Conservation (phyloP, 306 rosid genomes). For the Cicer yamashitae region DNA sequence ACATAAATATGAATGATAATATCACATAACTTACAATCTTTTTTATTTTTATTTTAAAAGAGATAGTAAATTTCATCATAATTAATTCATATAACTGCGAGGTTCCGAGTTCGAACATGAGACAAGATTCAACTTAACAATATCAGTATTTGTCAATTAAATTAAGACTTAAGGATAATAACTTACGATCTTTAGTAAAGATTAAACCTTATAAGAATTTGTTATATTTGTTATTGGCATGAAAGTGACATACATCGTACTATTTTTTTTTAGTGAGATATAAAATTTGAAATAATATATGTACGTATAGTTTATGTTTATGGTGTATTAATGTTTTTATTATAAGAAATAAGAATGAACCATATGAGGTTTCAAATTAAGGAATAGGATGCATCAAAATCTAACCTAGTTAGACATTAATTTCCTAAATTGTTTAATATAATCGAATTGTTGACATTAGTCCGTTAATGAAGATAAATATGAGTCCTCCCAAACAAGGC, state of each 20-base stretch:
- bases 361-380: not conserved
- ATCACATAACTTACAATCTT: not conserved
- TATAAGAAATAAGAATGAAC: not conserved
- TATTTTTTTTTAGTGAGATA: not conserved
- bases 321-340: not conserved
- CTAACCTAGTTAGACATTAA: slow-evolving; percentile 1
- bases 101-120: too few species aligned
- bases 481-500: slow-evolving; percentile 15
- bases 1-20: not conserved
- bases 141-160: too few species aligned
- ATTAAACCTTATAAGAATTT: not conserved
- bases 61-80: too few species aligned
- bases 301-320: not conserved
- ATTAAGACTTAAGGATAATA: not conserved
- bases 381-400: slow-evolving; percentile 15
- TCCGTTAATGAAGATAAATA: slow-evolving; percentile 8
- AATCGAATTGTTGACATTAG: slow-evolving; percentile 16
- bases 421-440: slow-evolving; percentile 23
- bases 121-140: too few species aligned
- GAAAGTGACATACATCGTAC: not conserved
- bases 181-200: not conserved
- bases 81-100: too few species aligned
- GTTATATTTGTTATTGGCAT: not conserved
- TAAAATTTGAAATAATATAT: not conserved
- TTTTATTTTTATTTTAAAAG: too few species aligned